phyloP scores from a whole-genome alignment of 805 yeast genomes.

The Candida chilensis region DNA sequence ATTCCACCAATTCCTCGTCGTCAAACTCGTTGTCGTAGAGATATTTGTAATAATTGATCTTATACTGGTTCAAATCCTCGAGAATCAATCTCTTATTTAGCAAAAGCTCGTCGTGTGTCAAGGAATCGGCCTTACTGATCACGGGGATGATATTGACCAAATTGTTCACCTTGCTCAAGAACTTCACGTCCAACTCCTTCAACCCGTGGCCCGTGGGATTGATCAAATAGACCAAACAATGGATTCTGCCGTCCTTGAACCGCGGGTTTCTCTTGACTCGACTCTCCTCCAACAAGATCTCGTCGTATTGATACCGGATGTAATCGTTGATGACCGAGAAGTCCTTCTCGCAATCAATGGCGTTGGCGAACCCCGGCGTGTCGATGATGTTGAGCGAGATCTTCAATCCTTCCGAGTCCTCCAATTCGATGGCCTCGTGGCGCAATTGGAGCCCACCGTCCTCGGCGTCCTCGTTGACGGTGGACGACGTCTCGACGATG shows the following conservation, averaged over 20 bases:
- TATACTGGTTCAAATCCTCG: constrained; percentile 66
- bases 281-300: constrained; percentile 70
- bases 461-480: constrained; percentile 49
- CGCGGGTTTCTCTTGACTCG: constrained; percentile 80
- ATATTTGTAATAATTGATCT: constrained; percentile 68
- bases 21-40: constrained; percentile 48
- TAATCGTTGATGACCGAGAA: constrained; percentile 70
- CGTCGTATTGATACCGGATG: constrained; percentile 76
- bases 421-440: constrained; percentile 76
- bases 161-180: constrained; percentile 28
- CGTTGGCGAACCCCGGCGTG: constrained; percentile 79
- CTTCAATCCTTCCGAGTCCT: constrained; percentile 80
- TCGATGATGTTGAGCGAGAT: constrained; percentile 69
- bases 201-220: constrained; percentile 38
- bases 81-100: constrained; percentile 64
- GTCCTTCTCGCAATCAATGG: constrained; percentile 57
- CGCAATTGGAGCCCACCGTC: constrained; percentile 54
- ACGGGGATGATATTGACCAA: constrained; percentile 34
- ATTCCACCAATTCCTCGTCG: constrained; percentile 57
- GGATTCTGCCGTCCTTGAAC: constrained; percentile 78
- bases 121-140: constrained; percentile 32
- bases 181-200: constrained; percentile 28
- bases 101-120: constrained; percentile 35
- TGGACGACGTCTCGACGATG: constrained; percentile 66
- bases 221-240: constrained; percentile 39